Percentiles rank a stretch among this genome's conserved stretches.
Evolutionary conservation across 2,329 filamentous ascomycete genomes (phyloP).

Genomic region (Ophiosphaerella narmari): DNA sequence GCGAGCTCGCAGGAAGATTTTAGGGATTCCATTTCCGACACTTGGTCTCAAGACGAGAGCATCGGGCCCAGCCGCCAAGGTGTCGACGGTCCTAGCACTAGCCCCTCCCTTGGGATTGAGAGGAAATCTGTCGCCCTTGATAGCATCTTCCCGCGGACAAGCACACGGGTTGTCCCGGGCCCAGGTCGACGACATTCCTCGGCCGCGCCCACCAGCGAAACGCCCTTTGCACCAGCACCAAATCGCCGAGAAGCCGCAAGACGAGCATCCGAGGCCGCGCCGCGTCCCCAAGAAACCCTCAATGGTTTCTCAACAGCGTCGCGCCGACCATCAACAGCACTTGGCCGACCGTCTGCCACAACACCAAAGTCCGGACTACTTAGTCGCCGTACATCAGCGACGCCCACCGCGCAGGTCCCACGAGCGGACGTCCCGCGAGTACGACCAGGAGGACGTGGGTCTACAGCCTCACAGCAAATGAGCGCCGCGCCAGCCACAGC

Average conservation of each 20-base stretch:
- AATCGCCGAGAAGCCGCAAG: conserved; percentile 1
- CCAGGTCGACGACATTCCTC: too few relatives aligned
- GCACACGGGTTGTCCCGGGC: too few relatives aligned
- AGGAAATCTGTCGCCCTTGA: too few relatives aligned
- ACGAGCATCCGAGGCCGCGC: conserved; percentile 1
- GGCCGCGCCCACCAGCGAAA: neutral
- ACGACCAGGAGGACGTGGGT: neutral
- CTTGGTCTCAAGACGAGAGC: conserved; percentile 2
- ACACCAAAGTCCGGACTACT: neutral
- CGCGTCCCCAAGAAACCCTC: neutral
- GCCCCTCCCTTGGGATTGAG: neutral
- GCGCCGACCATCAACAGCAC: conserved; percentile 9
- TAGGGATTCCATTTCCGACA: conserved; percentile 6
- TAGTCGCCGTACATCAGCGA: neutral
- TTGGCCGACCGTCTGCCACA: conserved; percentile 6
- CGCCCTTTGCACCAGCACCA: neutral
- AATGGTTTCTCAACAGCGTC: neutral
- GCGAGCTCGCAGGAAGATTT: conserved; percentile 8
- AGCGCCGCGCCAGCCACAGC: too few relatives aligned
- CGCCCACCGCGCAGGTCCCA: neutral
- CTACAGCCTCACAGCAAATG: too few relatives aligned
- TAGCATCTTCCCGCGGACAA: too few relatives aligned
- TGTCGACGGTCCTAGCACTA: conserved; percentile 9
- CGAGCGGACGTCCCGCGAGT: neutral
- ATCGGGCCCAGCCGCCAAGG: conserved; percentile 5